Base-by-base conservation (phyloP, 257 asterid species). In the Buddleja alternifolia region DNA sequence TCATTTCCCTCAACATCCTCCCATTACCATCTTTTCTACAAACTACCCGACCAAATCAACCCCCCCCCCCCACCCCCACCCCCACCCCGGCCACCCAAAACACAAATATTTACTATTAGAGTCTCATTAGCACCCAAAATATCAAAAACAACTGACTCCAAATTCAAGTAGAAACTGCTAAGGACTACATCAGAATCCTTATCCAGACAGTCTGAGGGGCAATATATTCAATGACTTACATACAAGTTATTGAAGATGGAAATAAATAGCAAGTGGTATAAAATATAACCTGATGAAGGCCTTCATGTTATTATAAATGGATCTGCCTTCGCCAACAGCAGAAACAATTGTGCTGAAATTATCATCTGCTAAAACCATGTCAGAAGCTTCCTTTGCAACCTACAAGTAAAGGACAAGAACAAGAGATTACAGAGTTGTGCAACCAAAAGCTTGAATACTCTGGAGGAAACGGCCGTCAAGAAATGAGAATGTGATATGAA, bases 331-430 rank as follows among this genome's bases (percentile, higher is more conserved):
- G 62, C 99, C 97, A 84, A 94, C 98, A 62, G 99, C 99, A 25
- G 95, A 66, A 79, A 94, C 99, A 60, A 94, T 91, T 23, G 99
- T 84, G 82, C 95, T 87, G 81, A 94, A 94, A 73, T 94, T 94
- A 75, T 94, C 99, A 71, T 94, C 99, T 10, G 99, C 98, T 67
- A 94, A 77, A 70, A 94, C 97, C 99, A 94, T 94, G 85, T 94
- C 99, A 44, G 99, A 86, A 63, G 97, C 99, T 83, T 94, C 99
- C 83, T 89, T 94, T 63, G 99, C 99, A 68, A 94, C 99, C 99
- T 94, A 79, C 16, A 59, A 65, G 0, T 47, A 61, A 23, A 64
- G 37, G 59, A 63, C 10, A 44, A 60, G 53, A 44, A 20, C 19
- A 45, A 41, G 16, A 32, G 6, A 58, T 34, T n/a, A 42, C 34